Base-by-base conservation (phyloP, 2,329 filamentous ascomycete species). In the Penicillium sp. region DNA sequence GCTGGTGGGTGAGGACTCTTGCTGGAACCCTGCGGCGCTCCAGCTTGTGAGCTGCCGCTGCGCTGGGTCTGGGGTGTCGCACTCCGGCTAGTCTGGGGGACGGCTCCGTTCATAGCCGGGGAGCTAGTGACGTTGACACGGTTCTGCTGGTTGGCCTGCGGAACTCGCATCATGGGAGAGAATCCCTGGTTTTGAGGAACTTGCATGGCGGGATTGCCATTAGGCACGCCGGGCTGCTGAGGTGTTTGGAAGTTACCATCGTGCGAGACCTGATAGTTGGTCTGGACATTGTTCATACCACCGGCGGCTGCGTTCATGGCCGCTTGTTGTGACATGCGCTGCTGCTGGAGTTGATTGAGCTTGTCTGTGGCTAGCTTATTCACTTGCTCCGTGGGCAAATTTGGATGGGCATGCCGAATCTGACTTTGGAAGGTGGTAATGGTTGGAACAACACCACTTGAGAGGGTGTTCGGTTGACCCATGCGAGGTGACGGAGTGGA, bases 401-500 rank as follows among this genome's bases (percentile, higher is more conserved):
- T 75, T 1, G 81, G 81, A 56, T 82, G 76, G 57, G 68, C 77
- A 47, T 71, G 71, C 56, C 80, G 77, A 13, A 84, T 75, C 32
- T 80, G 77, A 54, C 76, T 80, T 52, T 78, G 75, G 48, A 83
- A 76, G 51, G 75, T 78, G 49, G 78, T 80, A 51, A 84, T 79
- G 7, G 78, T 78, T 12, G 81, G 81, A 37, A 83, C 76, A 58
- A 81, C 78, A 18, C 80, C 79, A 42, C 74, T 80, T 18, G 77
- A 80, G 36, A 83, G 72, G 47, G 77, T 70, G 56, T 79, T 79
- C 3, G 78, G 74, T 46, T 78, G 76, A 15, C 68, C 69, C 66
- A 78, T 73, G 13, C 75, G 76, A 47, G 77, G 77, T n/a, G 77
- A 79, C 21, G 74, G 69, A 15, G 72, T 72, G 10, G 75, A 73